Evolutionary conservation across 2,329 filamentous ascomycete species (phyloP).

Genomic region (Botrytis aclada): DNA sequence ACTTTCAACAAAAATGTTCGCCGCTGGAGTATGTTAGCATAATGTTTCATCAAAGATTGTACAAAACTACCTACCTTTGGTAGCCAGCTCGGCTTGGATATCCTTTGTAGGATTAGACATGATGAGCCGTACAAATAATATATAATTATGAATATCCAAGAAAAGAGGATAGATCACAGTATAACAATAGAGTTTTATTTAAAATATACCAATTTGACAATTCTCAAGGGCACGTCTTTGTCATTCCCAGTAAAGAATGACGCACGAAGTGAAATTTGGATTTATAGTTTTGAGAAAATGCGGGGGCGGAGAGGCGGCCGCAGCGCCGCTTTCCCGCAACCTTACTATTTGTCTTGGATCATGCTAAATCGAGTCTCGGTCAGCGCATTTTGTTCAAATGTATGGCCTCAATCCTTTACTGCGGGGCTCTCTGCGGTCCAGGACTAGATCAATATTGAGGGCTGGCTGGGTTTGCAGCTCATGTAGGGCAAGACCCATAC

Average conservation of each 20-base stretch:
- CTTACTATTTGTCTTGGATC: neutral
- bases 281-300: neutral
- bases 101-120: constrained; percentile 49
- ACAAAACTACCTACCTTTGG: constrained; percentile 33
- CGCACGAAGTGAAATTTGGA: neutral
- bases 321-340: neutral
- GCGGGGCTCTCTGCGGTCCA: constrained; percentile 23
- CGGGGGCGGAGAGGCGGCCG: constrained; percentile 10
- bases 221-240: neutral
- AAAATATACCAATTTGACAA: neutral
- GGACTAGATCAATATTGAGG: constrained; percentile 14
- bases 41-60: neutral
- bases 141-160: neutral
- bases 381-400: constrained; percentile 4
- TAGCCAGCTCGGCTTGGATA: constrained; percentile 40
- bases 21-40: constrained; percentile 48
- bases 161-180: neutral
- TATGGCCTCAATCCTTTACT: constrained; percentile 25
- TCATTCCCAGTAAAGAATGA: neutral
- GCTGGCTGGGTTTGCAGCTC: constrained; percentile 31
- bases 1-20: constrained; percentile 66
- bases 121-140: neutral
- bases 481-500: constrained; percentile 23
- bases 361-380: neutral
- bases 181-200: neutral